phyloP scores from a whole-genome alignment of 805 yeast species.

The Candida khao-thaluensis region DNA sequence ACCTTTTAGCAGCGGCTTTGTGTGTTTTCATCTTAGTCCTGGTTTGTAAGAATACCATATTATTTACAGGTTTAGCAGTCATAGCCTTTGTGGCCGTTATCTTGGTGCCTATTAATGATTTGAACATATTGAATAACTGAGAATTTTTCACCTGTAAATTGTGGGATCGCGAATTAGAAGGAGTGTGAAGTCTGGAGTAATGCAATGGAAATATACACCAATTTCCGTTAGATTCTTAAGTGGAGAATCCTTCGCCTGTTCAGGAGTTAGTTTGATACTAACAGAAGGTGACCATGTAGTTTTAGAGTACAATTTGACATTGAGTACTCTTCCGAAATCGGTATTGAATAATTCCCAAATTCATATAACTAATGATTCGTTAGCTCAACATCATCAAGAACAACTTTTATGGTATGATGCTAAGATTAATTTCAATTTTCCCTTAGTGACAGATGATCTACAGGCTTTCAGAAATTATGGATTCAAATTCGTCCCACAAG shows the following conservation, averaged over 20 bases:
- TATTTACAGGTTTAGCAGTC: neutral
- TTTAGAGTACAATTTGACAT: constrained; percentile 18
- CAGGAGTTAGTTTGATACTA: constrained; percentile 23
- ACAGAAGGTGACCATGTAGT: constrained; percentile 1
- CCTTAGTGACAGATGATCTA: constrained; percentile 7
- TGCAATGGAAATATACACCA: constrained; percentile 18
- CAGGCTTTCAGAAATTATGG: constrained; percentile 22
- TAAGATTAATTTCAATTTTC: constrained; percentile 7
- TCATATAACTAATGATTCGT: constrained; percentile 10
- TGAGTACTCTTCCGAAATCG: constrained; percentile 16
- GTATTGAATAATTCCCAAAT: constrained; percentile 10
- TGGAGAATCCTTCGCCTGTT: constrained; percentile 18
- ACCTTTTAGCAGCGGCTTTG: constrained; percentile 83
- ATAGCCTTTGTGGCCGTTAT: neutral
- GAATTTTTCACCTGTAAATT: constrained; percentile 6
- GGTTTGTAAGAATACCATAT: constrained; percentile 29
- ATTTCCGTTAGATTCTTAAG: constrained; percentile 23
- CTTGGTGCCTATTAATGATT: neutral
- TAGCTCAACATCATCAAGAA: constrained; percentile 10
- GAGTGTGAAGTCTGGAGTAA: neutral
- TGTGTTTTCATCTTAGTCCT: constrained; percentile 68
- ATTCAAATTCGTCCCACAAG: constrained; percentile 23
- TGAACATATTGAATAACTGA: constrained; percentile 6
- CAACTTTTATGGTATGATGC: constrained; percentile 18
- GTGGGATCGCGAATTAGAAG: neutral